Percentiles rank a stretch among this genome's conserved stretches.
These are phyloP conservation scores for Blastobotrys persicus DNA, from an alignment of 1,139 yeast species.

Conservation along the genomic window DNA sequence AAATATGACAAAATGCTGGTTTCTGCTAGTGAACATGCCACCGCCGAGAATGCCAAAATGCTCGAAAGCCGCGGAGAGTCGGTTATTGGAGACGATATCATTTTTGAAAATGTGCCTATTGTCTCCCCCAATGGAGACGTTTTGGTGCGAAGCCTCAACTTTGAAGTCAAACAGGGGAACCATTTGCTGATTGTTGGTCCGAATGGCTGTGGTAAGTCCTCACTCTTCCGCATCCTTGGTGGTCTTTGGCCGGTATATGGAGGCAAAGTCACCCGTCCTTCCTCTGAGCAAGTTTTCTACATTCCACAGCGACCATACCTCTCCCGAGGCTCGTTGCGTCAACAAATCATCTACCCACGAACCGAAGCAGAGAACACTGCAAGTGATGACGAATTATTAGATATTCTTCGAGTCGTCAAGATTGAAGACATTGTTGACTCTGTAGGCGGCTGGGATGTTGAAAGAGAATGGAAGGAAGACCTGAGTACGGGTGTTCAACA, in stretches of 20 bases:
- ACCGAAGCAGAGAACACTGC: constrained; percentile 58
- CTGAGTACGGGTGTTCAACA: constrained; percentile 91
- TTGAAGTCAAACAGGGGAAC: constrained; percentile 75
- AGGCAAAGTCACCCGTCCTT: constrained; percentile 63
- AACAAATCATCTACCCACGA: constrained; percentile 87
- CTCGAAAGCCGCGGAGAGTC: constrained; percentile 33
- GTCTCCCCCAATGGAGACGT: constrained; percentile 83
- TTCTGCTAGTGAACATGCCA: constrained; percentile 24
- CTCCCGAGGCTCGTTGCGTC: constrained; percentile 70
- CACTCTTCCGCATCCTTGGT: constrained; percentile 83
- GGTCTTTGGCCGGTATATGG: constrained; percentile 86
- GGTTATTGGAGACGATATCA: constrained; percentile 55
- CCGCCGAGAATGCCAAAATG: constrained; percentile 22
- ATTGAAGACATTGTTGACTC: constrained; percentile 39
- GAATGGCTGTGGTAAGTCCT: constrained; percentile 93
- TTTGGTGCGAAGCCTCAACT: constrained; percentile 62
- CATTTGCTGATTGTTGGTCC: constrained; percentile 92
- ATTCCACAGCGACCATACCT: constrained; percentile 91
- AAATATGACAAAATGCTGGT: constrained; percentile 34
- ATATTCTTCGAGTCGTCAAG: constrained; percentile 51
- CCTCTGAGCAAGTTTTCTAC: constrained; percentile 70
- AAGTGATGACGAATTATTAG: constrained; percentile 61
- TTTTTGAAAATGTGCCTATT: constrained; percentile 72
- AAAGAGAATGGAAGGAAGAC: constrained; percentile 85
- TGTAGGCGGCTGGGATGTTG: constrained; percentile 59